Evolutionary conservation across 176 grass and related monocot species (phyloP), one percentile per base, ranked within the genome.

Genomic region (Pontederia crassipes): DNA sequence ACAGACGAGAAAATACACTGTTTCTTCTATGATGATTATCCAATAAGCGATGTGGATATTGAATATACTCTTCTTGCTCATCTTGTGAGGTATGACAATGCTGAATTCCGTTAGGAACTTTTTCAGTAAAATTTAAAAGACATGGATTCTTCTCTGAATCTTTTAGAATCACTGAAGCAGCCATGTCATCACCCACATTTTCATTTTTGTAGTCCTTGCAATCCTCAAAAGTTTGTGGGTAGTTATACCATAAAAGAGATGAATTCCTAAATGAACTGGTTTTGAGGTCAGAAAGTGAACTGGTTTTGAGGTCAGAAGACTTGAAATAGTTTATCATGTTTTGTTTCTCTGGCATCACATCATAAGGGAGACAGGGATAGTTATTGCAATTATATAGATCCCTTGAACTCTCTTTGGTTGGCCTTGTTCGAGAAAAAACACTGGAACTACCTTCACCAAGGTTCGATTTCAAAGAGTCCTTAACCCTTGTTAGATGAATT

Each of bases 1-100:
- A 14, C 32, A 81, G 45, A 17, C 78, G 65, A 81, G 74, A 64
- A 74, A 85, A 85, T 64, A 81, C 83, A 65, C 83, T 81, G 72
- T 13, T 64, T 74, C 70, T 26, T 24, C 14, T 71, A 65, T 74
- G 48, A 50, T 81, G 74, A 64, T 9, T 74, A 48, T 86, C 83
- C 70, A 78, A 72, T 17, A 46, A 55, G 27, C 80, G 78, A 51
- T 64, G 77, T 45, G 78, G 77, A 68, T 74, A 63, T 11, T 50
- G 49, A 74, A 59, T 16, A 35, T 61, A 66, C 69, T 14, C 65
- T 69, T 74, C 72, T 64, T 77, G 29, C 64, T 77, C 64, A 40
- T 15, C 64, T 64, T 65, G 49, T 51, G 5, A 62, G 28, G 62
- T 14, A 28, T 69, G 54, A 48, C 60, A 48, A 40, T 40, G 32